phyloP scores from a whole-genome alignment of 371 early-diverging fungal genomes.

The Mortierella sp. region DNA sequence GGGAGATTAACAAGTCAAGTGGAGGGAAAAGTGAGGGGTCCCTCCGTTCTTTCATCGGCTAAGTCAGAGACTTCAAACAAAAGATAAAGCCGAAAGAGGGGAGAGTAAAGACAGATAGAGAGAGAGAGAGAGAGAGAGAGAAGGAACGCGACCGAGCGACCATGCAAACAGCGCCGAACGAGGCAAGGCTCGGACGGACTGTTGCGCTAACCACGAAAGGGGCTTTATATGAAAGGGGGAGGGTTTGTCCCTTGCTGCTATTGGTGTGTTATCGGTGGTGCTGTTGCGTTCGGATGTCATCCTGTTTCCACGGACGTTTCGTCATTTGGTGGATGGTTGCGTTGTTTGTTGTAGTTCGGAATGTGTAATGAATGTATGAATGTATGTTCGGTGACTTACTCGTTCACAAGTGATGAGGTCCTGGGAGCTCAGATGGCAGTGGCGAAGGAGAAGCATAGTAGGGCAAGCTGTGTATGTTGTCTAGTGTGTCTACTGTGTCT shows the following conservation, averaged over 20 bases:
- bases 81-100: neutral
- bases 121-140: neutral
- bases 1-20: neutral
- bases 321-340: neutral
- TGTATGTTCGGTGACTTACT: slow-evolving; percentile 38
- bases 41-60: slow-evolving; percentile 1
- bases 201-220: slow-evolving; percentile 5
- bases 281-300: neutral
- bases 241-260: neutral
- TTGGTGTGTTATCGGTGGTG: neutral
- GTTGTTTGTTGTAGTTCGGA: neutral
- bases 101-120: neutral
- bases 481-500: neutral
- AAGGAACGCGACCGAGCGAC: neutral
- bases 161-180: too few relatives aligned
- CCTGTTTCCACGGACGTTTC: neutral
- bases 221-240: slow-evolving; percentile 1
- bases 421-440: slow-evolving; percentile 42
- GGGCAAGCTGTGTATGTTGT: neutral
- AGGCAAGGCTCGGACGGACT: neutral
- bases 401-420: slow-evolving; percentile 55
- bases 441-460: slow-evolving; percentile 53
- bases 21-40: neutral
- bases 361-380: neutral
- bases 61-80: neutral